Evolutionary conservation across 305 asterid genomes (phyloP).

Genomic region (Withania somnifera): DNA sequence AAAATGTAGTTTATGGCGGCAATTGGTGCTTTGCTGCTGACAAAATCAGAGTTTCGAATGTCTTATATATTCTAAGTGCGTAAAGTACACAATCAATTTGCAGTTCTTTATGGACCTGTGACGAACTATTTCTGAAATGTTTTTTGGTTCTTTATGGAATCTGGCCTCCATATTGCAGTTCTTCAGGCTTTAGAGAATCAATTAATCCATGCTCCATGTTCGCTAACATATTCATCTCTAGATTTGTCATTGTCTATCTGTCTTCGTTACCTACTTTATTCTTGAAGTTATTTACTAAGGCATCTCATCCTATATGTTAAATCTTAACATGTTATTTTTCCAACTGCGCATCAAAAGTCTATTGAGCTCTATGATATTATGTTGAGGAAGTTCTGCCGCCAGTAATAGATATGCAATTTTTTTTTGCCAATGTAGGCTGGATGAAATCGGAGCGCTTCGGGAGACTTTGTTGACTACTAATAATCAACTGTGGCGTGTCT

Average conservation of each 20-base stretch:
- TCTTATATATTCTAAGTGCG: background rate
- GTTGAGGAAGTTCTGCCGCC: background rate
- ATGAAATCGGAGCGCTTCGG: slow-evolving; percentile 64
- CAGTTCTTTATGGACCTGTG: background rate
- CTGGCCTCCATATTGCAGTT: background rate
- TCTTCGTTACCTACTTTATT: background rate
- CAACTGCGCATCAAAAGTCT: background rate
- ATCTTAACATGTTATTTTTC: background rate
- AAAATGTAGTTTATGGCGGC: background rate
- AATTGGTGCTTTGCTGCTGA: background rate
- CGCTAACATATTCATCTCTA: background rate
- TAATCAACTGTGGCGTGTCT: slow-evolving; percentile 63
- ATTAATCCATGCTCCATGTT: background rate
- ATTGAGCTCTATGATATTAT: background rate
- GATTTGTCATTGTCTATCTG: background rate
- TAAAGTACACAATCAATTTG: background rate
- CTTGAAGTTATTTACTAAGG: background rate
- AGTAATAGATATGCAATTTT: background rate
- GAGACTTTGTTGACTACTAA: slow-evolving; percentile 31
- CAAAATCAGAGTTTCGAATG: background rate
- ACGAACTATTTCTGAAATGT: background rate
- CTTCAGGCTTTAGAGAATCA: background rate
- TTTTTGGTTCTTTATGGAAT: background rate
- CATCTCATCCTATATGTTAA: background rate
- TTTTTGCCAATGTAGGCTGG: slow-evolving; percentile 32